Percentiles rank a stretch among this genome's conserved stretches.
phyloP scores from a whole-genome alignment of 371 early-diverging fungal species.

The Apophysomyces variabilis region DNA sequence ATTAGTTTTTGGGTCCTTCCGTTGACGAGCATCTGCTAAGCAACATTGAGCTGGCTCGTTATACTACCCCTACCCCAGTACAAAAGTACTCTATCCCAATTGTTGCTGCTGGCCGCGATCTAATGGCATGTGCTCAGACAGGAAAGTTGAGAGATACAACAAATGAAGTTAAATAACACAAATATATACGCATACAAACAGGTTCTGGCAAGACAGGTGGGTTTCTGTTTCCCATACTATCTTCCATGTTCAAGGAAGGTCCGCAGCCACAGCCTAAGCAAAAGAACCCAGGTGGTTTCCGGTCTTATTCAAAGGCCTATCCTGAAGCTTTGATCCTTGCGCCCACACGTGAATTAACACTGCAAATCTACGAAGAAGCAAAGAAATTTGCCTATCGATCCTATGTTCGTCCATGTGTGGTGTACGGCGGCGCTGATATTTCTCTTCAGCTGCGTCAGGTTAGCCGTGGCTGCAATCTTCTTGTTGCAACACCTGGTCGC shows the following conservation, averaged over 20 bases:
- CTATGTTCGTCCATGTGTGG: conserved; percentile 90
- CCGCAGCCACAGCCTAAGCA: conserved; percentile 42
- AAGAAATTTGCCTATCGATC: conserved; percentile 90
- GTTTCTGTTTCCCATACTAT: conserved; percentile 65
- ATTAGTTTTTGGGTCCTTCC: conserved; percentile 62
- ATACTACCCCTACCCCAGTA: conserved; percentile 73
- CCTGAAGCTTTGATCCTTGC: conserved; percentile 53
- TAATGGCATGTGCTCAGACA: conserved; percentile 89
- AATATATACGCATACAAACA: conserved; percentile 3
- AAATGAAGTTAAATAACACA: not conserved
- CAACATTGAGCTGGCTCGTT: conserved; percentile 63
- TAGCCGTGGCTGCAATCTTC: conserved; percentile 92
- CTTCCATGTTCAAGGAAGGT: conserved; percentile 70
- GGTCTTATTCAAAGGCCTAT: conserved; percentile 54
- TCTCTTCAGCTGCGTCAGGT: conserved; percentile 90
- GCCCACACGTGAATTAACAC: conserved; percentile 50
- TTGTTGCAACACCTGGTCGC: conserved; percentile 98
- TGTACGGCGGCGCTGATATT: conserved; percentile 98
- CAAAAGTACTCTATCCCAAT: conserved; percentile 75
- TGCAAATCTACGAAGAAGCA: conserved; percentile 56
- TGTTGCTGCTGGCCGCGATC: conserved; percentile 58
- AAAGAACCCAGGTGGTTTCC: conserved; percentile 26
- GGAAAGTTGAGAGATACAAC: conserved; percentile 35
- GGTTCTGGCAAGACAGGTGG: conserved; percentile 80
- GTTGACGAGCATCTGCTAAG: conserved; percentile 81